These are phyloP conservation scores for Penicillium coffeae DNA, from an alignment of 495 filamentous ascomycete species.

Conservation along the genomic window DNA sequence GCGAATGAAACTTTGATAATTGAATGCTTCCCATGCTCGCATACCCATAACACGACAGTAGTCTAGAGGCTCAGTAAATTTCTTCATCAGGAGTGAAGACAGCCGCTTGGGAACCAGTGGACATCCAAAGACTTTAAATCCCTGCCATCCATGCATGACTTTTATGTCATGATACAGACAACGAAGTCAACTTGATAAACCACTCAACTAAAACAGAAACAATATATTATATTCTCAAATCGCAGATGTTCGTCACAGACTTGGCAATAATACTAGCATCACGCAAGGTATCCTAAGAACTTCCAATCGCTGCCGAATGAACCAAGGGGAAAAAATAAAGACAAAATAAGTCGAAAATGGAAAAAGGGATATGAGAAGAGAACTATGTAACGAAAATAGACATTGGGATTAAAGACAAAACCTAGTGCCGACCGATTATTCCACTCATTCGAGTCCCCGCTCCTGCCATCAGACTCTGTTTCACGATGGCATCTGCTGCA, in stretches of 20 bases:
- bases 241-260: no score
- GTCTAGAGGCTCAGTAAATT: not conserved
- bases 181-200: no score
- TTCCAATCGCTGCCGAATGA: not conserved
- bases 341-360: slow-evolving; percentile 9
- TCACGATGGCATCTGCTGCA: slow-evolving; percentile 90
- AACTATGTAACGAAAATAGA: slow-evolving; percentile 2
- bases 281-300: not conserved
- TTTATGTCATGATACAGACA: no score
- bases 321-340: not conserved
- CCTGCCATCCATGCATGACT: no score
- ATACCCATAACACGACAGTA: not conserved
- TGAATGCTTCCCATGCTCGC: no score
- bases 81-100: no score
- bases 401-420: slow-evolving; percentile 9
- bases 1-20: slow-evolving; percentile 2
- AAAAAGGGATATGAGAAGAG: slow-evolving; percentile 12
- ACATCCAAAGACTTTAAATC: no score
- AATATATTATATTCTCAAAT: no score
- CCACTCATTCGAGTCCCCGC: slow-evolving; percentile 60
- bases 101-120: no score
- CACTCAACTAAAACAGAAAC: no score
- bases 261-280: not conserved
- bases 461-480: slow-evolving; percentile 78
- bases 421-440: slow-evolving; percentile 42